Base-by-base conservation (phyloP, 2,329 filamentous ascomycete genomes). In the Plectosphaerella sp. region DNA sequence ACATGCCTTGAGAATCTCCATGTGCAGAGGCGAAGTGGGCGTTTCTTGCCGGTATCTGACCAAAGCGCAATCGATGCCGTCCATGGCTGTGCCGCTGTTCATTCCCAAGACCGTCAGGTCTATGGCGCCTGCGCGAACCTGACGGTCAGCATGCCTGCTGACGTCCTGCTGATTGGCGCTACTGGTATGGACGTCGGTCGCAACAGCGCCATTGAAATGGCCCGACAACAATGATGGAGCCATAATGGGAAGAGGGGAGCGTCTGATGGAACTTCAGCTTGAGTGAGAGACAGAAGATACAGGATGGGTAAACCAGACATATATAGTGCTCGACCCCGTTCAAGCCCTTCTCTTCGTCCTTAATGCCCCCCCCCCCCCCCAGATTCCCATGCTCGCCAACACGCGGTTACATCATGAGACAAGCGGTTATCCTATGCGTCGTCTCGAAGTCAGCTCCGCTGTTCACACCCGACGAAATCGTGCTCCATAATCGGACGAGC, bases 41-140 rank as follows among this genome's bases (percentile, higher is more conserved):
- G 71, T 70, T 18, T 72, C 71, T 61, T 84, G 81, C 47, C 68
- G 67, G 62, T 83, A 84, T 48, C 67, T 76, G 58, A 80, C 82
- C 8, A 83, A 68, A 3, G 78, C 80, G 57, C 79, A 82, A 61
- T 83, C 78, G 43, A 84, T 80, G 24, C 76, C 75, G 60, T 80
- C 42, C 48, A 57, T 46, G n/a, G 47, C 49, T 4, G 51, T 53
- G 20, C 51, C 51, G 47, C 51, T 46, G 47, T 53, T 50, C 9
- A 53, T 33, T 11, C 51, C 47, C 9, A 53, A 16, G n/a, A 53
- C 51, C 36, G 35, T 49, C 18, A 53, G 47, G 15, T 43, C 41
- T 18, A 43, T 18, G 16, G 41, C n/a, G 7, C 41, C 18, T 18
- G n/a, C n/a, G 41, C n/a, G 41, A 43, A 20, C n/a, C 16, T 39